A percentile compares a stretch with the other conserved stretches of the same genome.
Evolutionary conservation across 495 filamentous ascomycete genomes (phyloP).

Genomic region (Podospora bellae-mahoneyi): DNA sequence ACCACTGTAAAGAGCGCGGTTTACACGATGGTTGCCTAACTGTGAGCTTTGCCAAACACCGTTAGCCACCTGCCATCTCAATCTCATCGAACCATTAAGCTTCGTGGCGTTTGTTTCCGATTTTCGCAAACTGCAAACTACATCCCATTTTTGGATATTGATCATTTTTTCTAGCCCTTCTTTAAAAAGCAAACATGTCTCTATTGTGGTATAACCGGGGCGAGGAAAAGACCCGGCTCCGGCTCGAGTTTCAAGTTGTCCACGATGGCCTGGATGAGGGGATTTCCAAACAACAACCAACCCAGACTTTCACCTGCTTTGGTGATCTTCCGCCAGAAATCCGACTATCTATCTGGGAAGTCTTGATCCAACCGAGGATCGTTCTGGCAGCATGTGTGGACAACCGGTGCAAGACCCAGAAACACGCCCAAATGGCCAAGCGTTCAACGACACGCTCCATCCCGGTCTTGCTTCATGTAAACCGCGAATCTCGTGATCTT

Average conservation of each 20-base stretch:
- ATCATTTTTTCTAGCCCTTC: not conserved
- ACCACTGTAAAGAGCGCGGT: not conserved
- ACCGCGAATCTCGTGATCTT: slow-evolving; percentile 41
- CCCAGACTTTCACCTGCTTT: slow-evolving; percentile 37
- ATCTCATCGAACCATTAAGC: not conserved
- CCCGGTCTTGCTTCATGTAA: slow-evolving; percentile 41
- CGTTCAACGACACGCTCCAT: slow-evolving; percentile 23
- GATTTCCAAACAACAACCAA: not conserved
- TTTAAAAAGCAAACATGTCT: slow-evolving; percentile 12
- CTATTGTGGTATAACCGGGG: slow-evolving; percentile 16
- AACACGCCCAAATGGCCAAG: slow-evolving; percentile 19
- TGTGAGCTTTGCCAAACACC: not conserved
- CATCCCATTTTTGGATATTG: not conserved
- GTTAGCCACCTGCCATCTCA: slow-evolving; percentile 1
- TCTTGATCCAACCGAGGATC: slow-evolving; percentile 39
- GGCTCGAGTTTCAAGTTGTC: slow-evolving; percentile 39
- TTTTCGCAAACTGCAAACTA: not conserved
- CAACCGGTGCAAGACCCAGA: slow-evolving; percentile 17
- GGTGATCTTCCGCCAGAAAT: slow-evolving; percentile 43
- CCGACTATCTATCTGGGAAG: slow-evolving; percentile 46
- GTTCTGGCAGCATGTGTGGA: slow-evolving; percentile 35
- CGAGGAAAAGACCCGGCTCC: slow-evolving; percentile 29
- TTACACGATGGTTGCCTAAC: not conserved
- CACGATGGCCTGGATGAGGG: slow-evolving; percentile 34
- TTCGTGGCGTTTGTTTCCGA: slow-evolving; percentile 3